phyloP scores from a whole-genome alignment of 805 yeast species.

The Vanderwaltozyma tropicalis region DNA sequence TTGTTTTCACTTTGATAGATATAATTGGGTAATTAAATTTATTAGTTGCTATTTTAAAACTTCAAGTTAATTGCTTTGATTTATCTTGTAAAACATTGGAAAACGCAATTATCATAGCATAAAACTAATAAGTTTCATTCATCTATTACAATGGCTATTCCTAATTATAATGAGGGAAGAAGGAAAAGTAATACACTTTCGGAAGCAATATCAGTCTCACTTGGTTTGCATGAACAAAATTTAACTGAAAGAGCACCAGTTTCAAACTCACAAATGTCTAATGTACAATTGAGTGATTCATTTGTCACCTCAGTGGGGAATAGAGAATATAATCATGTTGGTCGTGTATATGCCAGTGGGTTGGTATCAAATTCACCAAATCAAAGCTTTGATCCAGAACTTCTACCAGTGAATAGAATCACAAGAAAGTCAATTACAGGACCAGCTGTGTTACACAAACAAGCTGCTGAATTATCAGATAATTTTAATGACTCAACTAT shows the following conservation, averaged over 20 bases:
- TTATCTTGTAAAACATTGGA: too few relatives aligned
- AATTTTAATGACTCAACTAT: conserved; percentile 15
- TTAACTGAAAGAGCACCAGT: background rate
- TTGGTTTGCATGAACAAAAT: conserved; percentile 20
- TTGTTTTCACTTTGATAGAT: too few relatives aligned
- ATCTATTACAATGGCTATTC: too few relatives aligned
- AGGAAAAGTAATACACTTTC: conserved; percentile 11
- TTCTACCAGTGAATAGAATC: background rate
- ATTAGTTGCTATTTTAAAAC: too few relatives aligned
- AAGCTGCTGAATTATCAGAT: conserved; percentile 27
- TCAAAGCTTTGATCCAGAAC: background rate
- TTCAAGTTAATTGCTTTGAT: too few relatives aligned
- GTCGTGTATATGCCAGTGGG: conserved; percentile 24
- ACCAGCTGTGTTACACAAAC: conserved; percentile 21
- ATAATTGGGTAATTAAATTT: too few relatives aligned
- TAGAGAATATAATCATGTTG: conserved; percentile 11
- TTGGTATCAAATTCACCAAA: conserved; percentile 17
- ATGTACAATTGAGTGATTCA: background rate
- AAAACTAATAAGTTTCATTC: too few relatives aligned
- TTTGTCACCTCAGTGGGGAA: background rate
- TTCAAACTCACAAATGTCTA: background rate
- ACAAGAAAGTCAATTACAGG: conserved; percentile 15
- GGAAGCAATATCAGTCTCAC: conserved; percentile 24
- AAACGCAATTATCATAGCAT: too few relatives aligned
- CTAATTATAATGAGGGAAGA: too few relatives aligned